Conservation (phyloP, 495 filamentous ascomycete genomes). For the Penicillium goetzii region DNA sequence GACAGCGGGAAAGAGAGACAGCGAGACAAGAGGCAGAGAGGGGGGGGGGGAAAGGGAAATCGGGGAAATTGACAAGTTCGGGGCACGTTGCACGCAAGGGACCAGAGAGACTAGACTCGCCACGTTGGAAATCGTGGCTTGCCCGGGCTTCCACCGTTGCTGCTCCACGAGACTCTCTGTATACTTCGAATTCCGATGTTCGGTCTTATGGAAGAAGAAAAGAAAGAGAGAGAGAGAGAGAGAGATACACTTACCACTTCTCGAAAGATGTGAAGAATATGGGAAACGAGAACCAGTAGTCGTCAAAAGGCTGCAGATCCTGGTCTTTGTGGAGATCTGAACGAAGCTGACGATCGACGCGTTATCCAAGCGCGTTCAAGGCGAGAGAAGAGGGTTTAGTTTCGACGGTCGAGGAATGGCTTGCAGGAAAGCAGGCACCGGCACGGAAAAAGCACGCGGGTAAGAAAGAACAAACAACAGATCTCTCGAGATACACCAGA, state of each 20-base stretch:
- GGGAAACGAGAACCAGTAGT: neutral
- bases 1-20: neutral
- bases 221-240: slow-evolving; percentile 7
- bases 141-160: slow-evolving; percentile 9
- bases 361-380: slow-evolving; percentile 32
- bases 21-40: neutral
- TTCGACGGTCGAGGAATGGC: slow-evolving; percentile 50
- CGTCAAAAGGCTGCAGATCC: slow-evolving; percentile 10
- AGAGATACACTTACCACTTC: neutral
- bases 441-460: slow-evolving; percentile 21
- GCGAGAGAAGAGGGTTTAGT: slow-evolving; percentile 53
- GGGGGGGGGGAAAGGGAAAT: slow-evolving; percentile 6
- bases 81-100: slow-evolving; percentile 39
- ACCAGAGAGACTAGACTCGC: slow-evolving; percentile 31
- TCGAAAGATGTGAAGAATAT: neutral
- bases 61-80: slow-evolving; percentile 39
- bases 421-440: slow-evolving; percentile 44
- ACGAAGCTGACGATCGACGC: slow-evolving; percentile 30
- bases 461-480: neutral
- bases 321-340: slow-evolving; percentile 22
- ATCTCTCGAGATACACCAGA: neutral
- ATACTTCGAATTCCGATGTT: neutral
- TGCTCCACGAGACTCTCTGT: neutral
- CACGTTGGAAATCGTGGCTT: slow-evolving; percentile 33
- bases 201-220: neutral